These are phyloP conservation scores for Claviceps maximensis DNA, from an alignment of 2,329 filamentous ascomycete genomes.

Conservation along the genomic window DNA sequence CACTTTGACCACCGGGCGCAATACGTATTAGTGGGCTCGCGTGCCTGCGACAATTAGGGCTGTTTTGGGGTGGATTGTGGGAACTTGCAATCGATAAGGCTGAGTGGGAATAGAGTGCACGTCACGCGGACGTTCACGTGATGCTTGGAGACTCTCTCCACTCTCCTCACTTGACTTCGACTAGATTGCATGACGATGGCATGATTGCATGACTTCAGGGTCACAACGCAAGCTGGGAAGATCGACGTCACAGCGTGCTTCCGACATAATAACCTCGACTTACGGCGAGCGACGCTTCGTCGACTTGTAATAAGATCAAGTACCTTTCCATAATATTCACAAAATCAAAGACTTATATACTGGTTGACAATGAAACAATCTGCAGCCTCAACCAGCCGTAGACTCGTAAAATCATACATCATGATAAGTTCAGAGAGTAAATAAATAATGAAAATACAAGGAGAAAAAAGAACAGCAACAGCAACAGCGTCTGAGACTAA, in stretches of 20 bases:
- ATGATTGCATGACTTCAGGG: too few relatives aligned
- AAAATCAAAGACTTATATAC: constrained; percentile 1
- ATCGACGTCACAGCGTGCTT: too few relatives aligned
- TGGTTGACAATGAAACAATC: constrained; percentile 7
- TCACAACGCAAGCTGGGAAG: too few relatives aligned
- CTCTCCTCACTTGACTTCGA: too few relatives aligned
- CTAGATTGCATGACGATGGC: too few relatives aligned
- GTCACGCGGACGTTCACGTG: background rate
- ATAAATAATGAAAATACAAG: background rate
- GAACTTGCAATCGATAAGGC: background rate
- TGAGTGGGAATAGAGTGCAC: background rate
- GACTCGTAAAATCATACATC: constrained; percentile 7
- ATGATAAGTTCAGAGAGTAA: constrained; percentile 4
- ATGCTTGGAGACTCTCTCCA: too few relatives aligned
- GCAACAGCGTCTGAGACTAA: background rate
- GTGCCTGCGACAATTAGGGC: constrained; percentile 20
- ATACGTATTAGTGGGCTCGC: background rate
- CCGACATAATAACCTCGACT: background rate
- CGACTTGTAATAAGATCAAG: background rate
- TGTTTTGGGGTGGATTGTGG: constrained; percentile 13
- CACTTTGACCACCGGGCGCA: background rate
- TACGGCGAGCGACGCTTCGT: background rate
- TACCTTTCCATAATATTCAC: background rate
- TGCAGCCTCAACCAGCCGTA: background rate
- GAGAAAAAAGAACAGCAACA: background rate